Evolutionary conservation across 345 rosid species (phyloP).

Genomic region (Brassica nigra): DNA sequence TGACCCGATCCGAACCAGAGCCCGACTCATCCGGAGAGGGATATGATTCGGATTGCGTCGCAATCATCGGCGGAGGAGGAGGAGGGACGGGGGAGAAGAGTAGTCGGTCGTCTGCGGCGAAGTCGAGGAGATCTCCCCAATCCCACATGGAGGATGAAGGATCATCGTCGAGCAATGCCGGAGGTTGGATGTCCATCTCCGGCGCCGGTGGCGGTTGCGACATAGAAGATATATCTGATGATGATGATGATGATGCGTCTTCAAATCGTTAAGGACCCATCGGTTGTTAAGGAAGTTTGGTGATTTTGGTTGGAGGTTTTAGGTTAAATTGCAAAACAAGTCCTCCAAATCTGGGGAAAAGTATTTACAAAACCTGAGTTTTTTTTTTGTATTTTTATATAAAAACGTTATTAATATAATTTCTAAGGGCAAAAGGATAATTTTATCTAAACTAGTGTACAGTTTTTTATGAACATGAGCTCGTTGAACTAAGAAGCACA

Average conservation of each 20-base stretch:
- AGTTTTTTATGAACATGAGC: neutral
- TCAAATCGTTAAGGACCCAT: conserved; percentile 8
- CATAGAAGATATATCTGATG: conserved; percentile 26
- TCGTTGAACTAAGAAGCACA: conserved; percentile 21
- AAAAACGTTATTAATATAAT: neutral
- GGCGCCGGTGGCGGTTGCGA: conserved; percentile 33
- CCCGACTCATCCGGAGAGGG: conserved; percentile 29
- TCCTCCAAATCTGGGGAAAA: conserved; percentile 9
- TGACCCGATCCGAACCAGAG: conserved; percentile 48
- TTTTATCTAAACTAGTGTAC: neutral
- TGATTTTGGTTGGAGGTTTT: conserved; percentile 37
- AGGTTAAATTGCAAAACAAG: conserved; percentile 18
- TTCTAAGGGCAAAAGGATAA: neutral
- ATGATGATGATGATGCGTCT: neutral
- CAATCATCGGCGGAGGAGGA: conserved; percentile 16
- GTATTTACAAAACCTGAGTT: neutral
- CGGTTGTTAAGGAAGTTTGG: conserved; percentile 41
- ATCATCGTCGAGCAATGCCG: conserved; percentile 43
- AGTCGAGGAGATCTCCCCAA: conserved; percentile 82
- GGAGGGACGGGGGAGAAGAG: conserved; percentile 39
- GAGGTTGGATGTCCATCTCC: conserved; percentile 49
- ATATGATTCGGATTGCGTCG: conserved; percentile 34
- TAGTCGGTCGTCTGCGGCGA: conserved; percentile 63
- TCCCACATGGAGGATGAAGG: conserved; percentile 72
- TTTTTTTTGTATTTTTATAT: no score